Evolutionary conservation across 495 filamentous ascomycete species (phyloP).

Genomic region (Darksidea phi): DNA sequence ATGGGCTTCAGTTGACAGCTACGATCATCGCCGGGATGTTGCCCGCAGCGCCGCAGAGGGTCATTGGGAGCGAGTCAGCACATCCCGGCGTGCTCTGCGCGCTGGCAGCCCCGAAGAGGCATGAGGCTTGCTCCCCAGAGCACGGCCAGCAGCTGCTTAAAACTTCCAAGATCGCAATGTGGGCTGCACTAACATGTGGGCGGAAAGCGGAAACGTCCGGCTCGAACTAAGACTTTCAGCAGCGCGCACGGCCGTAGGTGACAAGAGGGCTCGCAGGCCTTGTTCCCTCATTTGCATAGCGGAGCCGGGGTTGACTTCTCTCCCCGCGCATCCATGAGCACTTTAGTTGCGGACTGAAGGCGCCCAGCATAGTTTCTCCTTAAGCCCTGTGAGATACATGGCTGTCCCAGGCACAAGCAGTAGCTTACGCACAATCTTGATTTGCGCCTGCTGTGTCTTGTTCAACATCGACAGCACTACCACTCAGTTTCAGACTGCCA

Average conservation of each 20-base stretch:
- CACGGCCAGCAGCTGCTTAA: constrained; percentile 7
- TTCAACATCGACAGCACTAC: constrained; percentile 24
- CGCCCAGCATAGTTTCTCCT: constrained; percentile 24
- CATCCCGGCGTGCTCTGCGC: background rate
- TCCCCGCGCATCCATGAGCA: constrained; percentile 25
- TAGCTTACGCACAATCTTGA: constrained; percentile 22
- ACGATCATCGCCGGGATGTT: constrained; percentile 32
- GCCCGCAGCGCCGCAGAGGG: constrained; percentile 27
- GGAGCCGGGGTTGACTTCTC: constrained; percentile 17
- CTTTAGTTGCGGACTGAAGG: constrained; percentile 20
- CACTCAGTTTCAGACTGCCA: constrained; percentile 30
- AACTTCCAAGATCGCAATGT: constrained; percentile 16
- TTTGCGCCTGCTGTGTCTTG: constrained; percentile 31
- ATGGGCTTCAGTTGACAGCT: constrained; percentile 22
- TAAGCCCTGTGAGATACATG: constrained; percentile 22
- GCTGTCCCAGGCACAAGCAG: constrained; percentile 29
- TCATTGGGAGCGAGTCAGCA: constrained; percentile 21
- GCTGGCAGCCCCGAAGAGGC: constrained; percentile 19
- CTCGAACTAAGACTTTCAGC: constrained; percentile 24
- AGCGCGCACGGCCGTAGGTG: constrained; percentile 21
- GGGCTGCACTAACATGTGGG: constrained; percentile 6
- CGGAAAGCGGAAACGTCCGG: constrained; percentile 34
- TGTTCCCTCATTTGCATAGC: constrained; percentile 14
- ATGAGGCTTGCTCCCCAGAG: constrained; percentile 23
- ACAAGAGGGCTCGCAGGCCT: constrained; percentile 14